Evolutionary conservation across 2,329 filamentous ascomycete species (phyloP), one percentile per base, ranked within the genome.

Genomic region (Aschersonia sp.): DNA sequence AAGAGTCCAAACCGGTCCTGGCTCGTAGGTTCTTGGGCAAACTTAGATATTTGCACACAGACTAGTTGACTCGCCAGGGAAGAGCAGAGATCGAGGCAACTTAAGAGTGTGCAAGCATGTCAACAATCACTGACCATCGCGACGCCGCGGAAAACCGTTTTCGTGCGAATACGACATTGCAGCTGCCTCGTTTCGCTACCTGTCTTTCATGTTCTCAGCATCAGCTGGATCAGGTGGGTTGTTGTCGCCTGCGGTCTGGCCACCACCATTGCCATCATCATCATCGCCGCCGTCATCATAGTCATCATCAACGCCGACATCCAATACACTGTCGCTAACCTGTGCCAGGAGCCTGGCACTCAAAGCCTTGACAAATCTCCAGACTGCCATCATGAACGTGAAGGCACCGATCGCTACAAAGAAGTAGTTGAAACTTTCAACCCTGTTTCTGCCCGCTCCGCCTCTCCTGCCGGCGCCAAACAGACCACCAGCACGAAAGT

Each of bases 21-120:
- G 58, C 60, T 64, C 66, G 65, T 61, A 32, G 65, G 67, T 63
- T 56, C 56, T 20, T 60, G 60, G 57, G 56, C 63, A 65, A 65
- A 68, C 64, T 59, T 77, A 67, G 50, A 76, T 95, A 74, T 95
- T 74, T 86, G 89, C 89, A 94, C 84, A 82, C 80, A 85, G 89
- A 95, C 89, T 92, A 82, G 89, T 92, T 82, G 84, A 81, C 86
- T 89, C 79, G 78, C 80, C 82, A 91, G 77, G 77, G 84, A 75
- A 70, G 70, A 77, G 74, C 62, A 72, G 64, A 35, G 68, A 70
- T 80, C 77, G 77, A 89, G 87, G 78, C 86, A 94, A 92, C 89
- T 95, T 85, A 95, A 94, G 84, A 85, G 85, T 84, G 85, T 91
- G 88, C 88, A 85, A 46, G 9, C 4, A 20, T 20, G 28, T 7